Evolutionary conservation across 768 basidiomycete genomes (phyloP), one percentile per base, ranked within the genome.

Genomic region (Boletus sensibilis): DNA sequence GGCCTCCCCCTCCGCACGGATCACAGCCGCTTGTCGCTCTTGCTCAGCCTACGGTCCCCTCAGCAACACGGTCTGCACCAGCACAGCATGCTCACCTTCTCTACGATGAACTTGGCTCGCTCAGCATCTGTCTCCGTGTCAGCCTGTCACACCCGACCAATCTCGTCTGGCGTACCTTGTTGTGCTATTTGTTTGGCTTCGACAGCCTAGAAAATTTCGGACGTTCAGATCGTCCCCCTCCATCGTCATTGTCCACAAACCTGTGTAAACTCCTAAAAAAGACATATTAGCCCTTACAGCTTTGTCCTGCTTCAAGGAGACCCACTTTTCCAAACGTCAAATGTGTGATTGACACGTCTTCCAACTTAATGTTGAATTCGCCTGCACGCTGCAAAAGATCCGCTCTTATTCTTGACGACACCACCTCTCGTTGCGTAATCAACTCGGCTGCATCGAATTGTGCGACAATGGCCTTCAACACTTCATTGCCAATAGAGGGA

Each of bases 101-200:
- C 97, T 60, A 99, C 97, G 61, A 98, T 91, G 74, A 98, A 99
- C 75, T 98, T 98, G 55, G 97, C 97, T 34, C 97, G 86, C 76
- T 99, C 97, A 60, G 97, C 97, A 75, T 98, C 96, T 94, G 63
- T 29, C 38, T 13, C 16, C 37, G 6, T 12, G 59, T 71, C 45
- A 70, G 68, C 45, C n/a, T 16, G 46, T 52, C 47, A 47, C 23
- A 21, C 38, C 3, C 6, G 2, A 23, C n/a, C 31, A 39, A 31
- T 21, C 47, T 47, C 29, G 21, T 27, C 41, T n/a, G 5, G 60
- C 76, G 46, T 64, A 92, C 92, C 92, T 82, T 99, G 97, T 72
- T 99, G 97, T 11, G 97, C 97, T 71, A 99, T 98, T 74, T 98
- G 97, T 74, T 99, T 99, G 39, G 96, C 96, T 76, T 99, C 97